Base-by-base conservation (phyloP, 352 stramenopile species). In the Saprolegnia parasitica region DNA sequence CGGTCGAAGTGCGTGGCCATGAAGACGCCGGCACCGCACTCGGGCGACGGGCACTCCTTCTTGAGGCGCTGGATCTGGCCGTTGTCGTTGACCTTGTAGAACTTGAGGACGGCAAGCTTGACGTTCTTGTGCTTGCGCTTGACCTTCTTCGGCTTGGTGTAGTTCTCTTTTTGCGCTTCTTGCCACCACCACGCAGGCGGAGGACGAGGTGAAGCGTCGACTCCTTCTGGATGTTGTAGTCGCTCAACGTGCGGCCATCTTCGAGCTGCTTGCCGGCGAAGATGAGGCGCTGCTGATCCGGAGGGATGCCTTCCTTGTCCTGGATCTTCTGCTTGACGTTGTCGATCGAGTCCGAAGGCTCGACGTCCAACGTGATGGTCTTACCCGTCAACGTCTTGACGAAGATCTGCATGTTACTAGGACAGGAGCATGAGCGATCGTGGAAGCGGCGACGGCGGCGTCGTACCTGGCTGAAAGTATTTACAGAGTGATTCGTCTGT, bases 281-380 rank as follows among this genome's bases (percentile, higher is more conserved):
- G 81, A 99, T 99, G 72, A 99, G 83, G 83, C 98, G 94, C 88
- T 99, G 97, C 86, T 99, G 97, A 96, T 99, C 97, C 76, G 97
- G 97, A 55, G 97, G 97, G 73, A 99, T 99, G 76, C 97, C 98
- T 84, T 99, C 98, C 92, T 99, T 99, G 85, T 99, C 98, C 88
- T 99, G 98, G 78, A 99, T 99, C 94, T 99, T 99, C 73, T 96
- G 88, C 93, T 99, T 99, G 71, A 99, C 97, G 88, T 99, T 99
- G 81, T 99, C 97, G 89, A 99, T 99, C 72, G 94, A 98, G 83
- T 99, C 98, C 47, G 87, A 97, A 47, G 98, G 95, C 84, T 99
- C 98, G 52, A 99, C 97, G 87, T 99, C 97, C 60, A 99, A 86
- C 65, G 98, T 99, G 88, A 99, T 99, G 70, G 97, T 99, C 84